phyloP scores from a whole-genome alignment of 768 basidiomycete genomes.

The Krasilnikovozyma curviuscula region DNA sequence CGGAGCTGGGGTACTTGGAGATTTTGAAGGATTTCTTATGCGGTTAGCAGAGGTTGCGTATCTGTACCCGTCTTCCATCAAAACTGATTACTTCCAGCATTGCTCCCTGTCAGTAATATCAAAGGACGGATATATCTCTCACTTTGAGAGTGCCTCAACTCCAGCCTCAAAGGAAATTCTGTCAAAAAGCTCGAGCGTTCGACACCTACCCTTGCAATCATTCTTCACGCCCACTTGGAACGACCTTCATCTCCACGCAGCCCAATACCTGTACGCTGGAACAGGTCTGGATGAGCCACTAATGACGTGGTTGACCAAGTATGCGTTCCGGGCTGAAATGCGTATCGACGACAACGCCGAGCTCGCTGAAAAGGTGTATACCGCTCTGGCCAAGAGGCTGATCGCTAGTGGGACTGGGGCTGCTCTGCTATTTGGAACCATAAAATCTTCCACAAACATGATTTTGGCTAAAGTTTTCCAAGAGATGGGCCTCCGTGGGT shows the following conservation, averaged over 20 bases:
- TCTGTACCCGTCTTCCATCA: no score
- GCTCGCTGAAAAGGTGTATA: slow-evolving; percentile 50
- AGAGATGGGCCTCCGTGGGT: slow-evolving; percentile 48
- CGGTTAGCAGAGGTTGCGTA: no score
- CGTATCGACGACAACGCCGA: slow-evolving; percentile 41
- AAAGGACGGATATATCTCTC: no score
- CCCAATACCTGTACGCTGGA: slow-evolving; percentile 74
- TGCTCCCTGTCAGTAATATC: no score
- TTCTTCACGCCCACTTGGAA: slow-evolving; percentile 63
- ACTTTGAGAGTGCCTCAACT: no score
- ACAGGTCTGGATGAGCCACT: slow-evolving; percentile 51
- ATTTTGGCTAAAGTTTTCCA: slow-evolving; percentile 62
- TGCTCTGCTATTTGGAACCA: slow-evolving; percentile 58
- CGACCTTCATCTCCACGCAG: slow-evolving; percentile 71
- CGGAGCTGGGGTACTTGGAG: no score
- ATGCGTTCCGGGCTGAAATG: slow-evolving; percentile 67
- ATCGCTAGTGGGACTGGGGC: slow-evolving; percentile 57
- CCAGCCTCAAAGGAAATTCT: no score
- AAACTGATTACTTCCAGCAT: no score
- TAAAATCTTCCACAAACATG: slow-evolving; percentile 35
- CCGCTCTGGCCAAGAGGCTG: slow-evolving; percentile 44
- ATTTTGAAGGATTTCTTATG: no score
- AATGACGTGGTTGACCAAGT: slow-evolving; percentile 28
- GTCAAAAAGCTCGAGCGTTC: no score
- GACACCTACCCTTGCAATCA: not conserved